phyloP scores from a whole-genome alignment of 352 stramenopile species.

The Plasmopara muralis region DNA sequence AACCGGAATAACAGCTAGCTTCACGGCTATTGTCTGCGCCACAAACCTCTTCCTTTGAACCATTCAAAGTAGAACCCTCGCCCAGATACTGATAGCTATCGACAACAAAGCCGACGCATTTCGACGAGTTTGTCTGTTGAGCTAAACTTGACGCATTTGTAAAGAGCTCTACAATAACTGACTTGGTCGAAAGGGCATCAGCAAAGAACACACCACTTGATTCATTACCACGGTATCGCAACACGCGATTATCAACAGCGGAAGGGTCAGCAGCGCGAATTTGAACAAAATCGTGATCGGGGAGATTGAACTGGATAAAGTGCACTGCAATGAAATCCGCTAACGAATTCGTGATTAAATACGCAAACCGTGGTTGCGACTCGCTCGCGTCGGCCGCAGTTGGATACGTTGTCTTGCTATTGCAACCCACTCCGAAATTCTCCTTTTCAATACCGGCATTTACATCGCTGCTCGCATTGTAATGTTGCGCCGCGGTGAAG shows the following conservation, averaged over 20 bases:
- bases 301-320: constrained; percentile 61
- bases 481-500: constrained; percentile 5
- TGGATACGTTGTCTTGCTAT: constrained; percentile 18
- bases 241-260: constrained; percentile 22
- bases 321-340: constrained; percentile 59
- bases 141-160: constrained; percentile 17
- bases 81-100: constrained; percentile 42
- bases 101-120: constrained; percentile 45
- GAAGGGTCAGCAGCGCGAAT: constrained; percentile 27
- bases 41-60: constrained; percentile 49
- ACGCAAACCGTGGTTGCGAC: constrained; percentile 27
- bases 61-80: constrained; percentile 19
- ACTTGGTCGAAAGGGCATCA: constrained; percentile 26
- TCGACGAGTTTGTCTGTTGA: constrained; percentile 15
- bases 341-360: constrained; percentile 35
- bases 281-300: constrained; percentile 45
- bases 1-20: constrained; percentile 39
- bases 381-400: constrained; percentile 13
- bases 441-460: constrained; percentile 16
- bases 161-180: constrained; percentile 48
- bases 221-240: constrained; percentile 35
- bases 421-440: constrained; percentile 33
- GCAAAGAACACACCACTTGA: constrained; percentile 30
- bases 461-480: constrained; percentile 14
- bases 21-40: constrained; percentile 53